phyloP scores from a whole-genome alignment of 441 rosid species.

The Jatropha multifida region DNA sequence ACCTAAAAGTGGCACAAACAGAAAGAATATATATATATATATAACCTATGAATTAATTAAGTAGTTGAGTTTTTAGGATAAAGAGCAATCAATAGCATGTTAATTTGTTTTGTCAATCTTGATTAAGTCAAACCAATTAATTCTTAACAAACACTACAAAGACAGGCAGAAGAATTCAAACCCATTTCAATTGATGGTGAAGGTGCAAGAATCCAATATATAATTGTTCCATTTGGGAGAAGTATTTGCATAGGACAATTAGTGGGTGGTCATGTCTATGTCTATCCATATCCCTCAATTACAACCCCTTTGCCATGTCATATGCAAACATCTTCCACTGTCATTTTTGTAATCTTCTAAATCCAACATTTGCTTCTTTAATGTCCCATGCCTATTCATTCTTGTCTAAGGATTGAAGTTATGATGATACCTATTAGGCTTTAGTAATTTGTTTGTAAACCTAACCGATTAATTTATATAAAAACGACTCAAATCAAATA shows the following conservation, averaged over 20 bases:
- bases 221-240: not conserved
- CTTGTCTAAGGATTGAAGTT: not conserved
- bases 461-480: no score
- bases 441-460: not conserved
- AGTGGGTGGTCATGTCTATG: conserved; percentile 2
- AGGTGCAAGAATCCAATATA: conserved; percentile 1
- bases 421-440: not conserved
- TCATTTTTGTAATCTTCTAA: not conserved
- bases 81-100: no score
- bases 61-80: no score
- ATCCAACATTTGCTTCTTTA: not conserved
- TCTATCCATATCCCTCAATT: conserved; percentile 3
- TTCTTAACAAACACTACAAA: no score
- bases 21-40: no score
- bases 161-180: no score
- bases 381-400: not conserved
- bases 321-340: not conserved
- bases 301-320: conserved; percentile 7
- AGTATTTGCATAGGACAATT: not conserved
- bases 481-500: no score
- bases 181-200: not conserved
- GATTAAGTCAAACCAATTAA: no score
- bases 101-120: no score
- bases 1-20: not conserved
- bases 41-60: no score